These are phyloP conservation scores for Metarhizium sp. DNA, from an alignment of 2,329 filamentous ascomycete species.

Conservation along the genomic window DNA sequence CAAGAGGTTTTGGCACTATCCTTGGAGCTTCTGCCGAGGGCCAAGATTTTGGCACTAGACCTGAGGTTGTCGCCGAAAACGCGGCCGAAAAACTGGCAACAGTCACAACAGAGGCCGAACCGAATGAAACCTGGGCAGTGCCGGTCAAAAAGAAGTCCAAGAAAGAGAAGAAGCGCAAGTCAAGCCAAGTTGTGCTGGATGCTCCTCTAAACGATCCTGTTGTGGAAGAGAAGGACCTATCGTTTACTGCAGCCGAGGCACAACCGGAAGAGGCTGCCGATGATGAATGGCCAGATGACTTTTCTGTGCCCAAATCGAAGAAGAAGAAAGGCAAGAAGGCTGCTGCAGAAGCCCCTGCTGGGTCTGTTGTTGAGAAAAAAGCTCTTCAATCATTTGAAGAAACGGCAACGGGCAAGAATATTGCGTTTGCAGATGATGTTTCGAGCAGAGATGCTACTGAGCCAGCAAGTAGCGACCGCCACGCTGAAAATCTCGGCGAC, in stretches of 20 bases:
- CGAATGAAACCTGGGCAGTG: neutral
- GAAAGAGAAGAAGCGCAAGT: conserved; percentile 20
- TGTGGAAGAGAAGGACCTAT: neutral
- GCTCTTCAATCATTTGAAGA: neutral
- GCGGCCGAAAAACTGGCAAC: neutral
- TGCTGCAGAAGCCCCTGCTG: conserved; percentile 4
- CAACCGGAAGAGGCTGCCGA: neutral
- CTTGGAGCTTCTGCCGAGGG: neutral
- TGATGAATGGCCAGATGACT: conserved; percentile 6
- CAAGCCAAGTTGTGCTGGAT: conserved; percentile 9
- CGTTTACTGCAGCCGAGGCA: neutral
- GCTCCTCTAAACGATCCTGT: neutral
- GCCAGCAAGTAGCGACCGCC: neutral
- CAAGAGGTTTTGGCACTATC: neutral
- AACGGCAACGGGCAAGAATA: neutral
- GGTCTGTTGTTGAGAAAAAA: neutral
- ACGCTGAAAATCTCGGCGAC: neutral
- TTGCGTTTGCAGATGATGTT: neutral
- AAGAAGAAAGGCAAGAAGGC: conserved; percentile 21
- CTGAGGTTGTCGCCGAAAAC: neutral
- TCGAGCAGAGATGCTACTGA: neutral
- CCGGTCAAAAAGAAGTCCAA: conserved; percentile 14
- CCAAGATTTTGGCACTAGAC: neutral
- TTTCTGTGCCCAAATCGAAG: conserved; percentile 12
- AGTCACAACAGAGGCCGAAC: conserved; percentile 17